Percentiles rank a stretch among this genome's conserved stretches.
phyloP scores from a whole-genome alignment of 371 early-diverging fungal genomes.

The Lichtheimia hyalospora region DNA sequence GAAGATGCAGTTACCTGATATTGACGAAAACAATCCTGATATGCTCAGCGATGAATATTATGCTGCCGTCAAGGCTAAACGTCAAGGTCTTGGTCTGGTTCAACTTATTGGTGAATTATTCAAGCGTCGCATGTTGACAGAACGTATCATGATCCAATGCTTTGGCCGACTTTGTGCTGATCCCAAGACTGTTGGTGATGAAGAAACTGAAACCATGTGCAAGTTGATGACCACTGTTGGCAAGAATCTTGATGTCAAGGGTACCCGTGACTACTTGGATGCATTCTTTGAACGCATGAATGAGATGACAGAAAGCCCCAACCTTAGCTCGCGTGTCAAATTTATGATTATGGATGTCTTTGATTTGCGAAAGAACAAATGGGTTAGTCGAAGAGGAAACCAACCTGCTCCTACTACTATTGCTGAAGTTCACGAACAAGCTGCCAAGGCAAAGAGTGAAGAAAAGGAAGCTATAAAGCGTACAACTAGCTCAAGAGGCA shows the following conservation, averaged over 20 bases:
- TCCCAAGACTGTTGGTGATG: constrained; percentile 83
- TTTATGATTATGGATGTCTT: constrained; percentile 94
- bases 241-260: constrained; percentile 52
- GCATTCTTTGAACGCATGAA: constrained; percentile 78
- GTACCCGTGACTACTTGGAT: constrained; percentile 65
- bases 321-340: constrained; percentile 82
- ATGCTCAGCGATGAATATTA: constrained; percentile 81
- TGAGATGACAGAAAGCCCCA: constrained; percentile 59
- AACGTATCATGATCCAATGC: constrained; percentile 91
- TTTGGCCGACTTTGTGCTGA: constrained; percentile 74
- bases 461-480: constrained; percentile 69
- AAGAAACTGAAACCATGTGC: constrained; percentile 91
- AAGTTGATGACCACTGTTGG: constrained; percentile 91
- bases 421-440: constrained; percentile 85
- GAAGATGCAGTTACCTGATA: constrained; percentile 60
- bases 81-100: constrained; percentile 91
- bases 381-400: constrained; percentile 67
- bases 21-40: constrained; percentile 32
- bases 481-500: constrained; percentile 63
- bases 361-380: constrained; percentile 82
- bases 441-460: constrained; percentile 63
- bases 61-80: constrained; percentile 88
- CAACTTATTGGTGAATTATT: constrained; percentile 95
- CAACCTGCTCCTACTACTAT: constrained; percentile 83
- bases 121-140: constrained; percentile 84